Conservation (phyloP, 2,329 filamentous ascomycete genomes). For the Lasiodiplodia hormozganensis region DNA sequence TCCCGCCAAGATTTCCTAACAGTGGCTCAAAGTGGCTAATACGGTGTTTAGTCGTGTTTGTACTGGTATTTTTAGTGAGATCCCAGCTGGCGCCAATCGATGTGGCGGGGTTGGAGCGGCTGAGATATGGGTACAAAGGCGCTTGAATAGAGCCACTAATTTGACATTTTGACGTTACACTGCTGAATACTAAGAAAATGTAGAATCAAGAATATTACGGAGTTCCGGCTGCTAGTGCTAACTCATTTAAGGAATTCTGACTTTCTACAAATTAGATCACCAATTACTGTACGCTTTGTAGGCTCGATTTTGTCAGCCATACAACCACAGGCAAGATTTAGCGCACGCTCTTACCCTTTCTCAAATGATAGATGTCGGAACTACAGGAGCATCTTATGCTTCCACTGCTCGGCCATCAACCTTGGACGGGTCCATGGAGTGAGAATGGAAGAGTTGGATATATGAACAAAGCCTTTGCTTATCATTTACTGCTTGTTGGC, state of each 20-base stretch:
- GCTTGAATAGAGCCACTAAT: neutral
- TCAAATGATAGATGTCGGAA: neutral
- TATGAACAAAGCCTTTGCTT: no score
- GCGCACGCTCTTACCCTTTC: neutral
- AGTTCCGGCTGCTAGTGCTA: neutral
- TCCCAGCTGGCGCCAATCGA: constrained; percentile 72
- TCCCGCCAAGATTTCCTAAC: constrained; percentile 43
- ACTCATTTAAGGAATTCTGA: neutral
- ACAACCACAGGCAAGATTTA: neutral
- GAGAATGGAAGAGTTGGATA: no score
- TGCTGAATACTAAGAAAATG: neutral
- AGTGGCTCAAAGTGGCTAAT: neutral
- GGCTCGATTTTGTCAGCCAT: neutral
- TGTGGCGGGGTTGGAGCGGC: constrained; percentile 48
- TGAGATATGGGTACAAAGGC: constrained; percentile 29
- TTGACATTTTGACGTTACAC: neutral
- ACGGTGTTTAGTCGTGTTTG: constrained; percentile 60
- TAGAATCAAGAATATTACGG: neutral
- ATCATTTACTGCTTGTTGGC: no score
- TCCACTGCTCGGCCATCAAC: no score
- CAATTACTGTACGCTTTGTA: neutral
- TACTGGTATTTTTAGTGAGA: constrained; percentile 67
- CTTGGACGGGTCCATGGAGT: no score
- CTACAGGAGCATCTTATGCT: neutral
- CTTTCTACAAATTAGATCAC: neutral